Base-by-base conservation (phyloP, 2,329 filamentous ascomycete species). In the Sporothrix luriei region DNA sequence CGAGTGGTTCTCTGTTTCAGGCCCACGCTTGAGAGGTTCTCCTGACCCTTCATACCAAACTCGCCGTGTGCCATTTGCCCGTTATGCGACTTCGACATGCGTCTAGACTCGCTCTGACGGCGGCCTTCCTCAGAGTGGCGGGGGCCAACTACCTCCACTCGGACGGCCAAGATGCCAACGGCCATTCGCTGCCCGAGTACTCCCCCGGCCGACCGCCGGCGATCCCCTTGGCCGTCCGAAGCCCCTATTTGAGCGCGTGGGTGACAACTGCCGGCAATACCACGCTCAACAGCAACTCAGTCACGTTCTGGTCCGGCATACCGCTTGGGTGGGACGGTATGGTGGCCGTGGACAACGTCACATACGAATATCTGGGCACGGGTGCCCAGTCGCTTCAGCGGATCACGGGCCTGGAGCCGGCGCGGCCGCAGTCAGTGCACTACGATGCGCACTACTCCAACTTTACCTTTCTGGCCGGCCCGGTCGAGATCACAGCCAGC, bases 211-310 rank as follows among this genome's bases (percentile, higher is more conserved):
- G 80, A 6, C 84, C 84, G 6, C 82, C 83, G 3, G 83, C 85
- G 13, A 73, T 86, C 49, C 84, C 84, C 19, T 77, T 87, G 40
- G 79, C 82, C 66, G 84, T 86, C 40, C 80, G 84, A 52, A 85
- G 84, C 73, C 84, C 84, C 3, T 87, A 87, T 73, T 74, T 86
- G 54, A 86, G 82, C 72, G 80, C 84, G 26, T 87, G 84, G 84
- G 76, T 91, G 65, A 82, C 83, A 48, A 84, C 87, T 76, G 90
- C 91, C 43, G 84, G 91, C 73, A 85, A 89, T 66, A 83, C 83
- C 64, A 91, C 91, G 4, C 93, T 91, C 91, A 84, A 86, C 52
- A 86, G 73, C 52, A 71, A 66, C 24, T 87, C 79, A 93, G 91
- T 91, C 19, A 92, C 92, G 79, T 74, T 73, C 54, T 72, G 69